A percentile compares a stretch with the other conserved stretches of the same genome.
These are phyloP conservation scores for Hyaloscypha variabilis DNA, from an alignment of 495 filamentous ascomycete species.

Conservation along the genomic window DNA sequence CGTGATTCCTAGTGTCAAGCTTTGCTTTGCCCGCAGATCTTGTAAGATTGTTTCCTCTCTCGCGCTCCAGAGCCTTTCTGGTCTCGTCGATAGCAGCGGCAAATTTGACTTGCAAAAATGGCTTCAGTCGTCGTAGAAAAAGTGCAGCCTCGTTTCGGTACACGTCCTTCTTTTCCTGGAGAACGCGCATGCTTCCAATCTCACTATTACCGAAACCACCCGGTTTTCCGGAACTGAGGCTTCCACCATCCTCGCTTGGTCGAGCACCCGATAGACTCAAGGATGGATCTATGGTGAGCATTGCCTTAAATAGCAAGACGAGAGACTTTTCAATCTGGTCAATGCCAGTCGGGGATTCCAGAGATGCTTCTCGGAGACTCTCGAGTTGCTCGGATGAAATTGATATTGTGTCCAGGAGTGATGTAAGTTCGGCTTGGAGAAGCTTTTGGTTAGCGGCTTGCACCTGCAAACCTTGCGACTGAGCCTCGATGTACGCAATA, in stretches of 20 bases:
- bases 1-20: conserved; percentile 55
- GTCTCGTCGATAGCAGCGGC: conserved; percentile 71
- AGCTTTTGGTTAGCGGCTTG: conserved; percentile 97
- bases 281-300: conserved; percentile 87
- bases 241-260: conserved; percentile 39
- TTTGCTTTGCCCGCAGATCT: conserved; percentile 50
- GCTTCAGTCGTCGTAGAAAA: conserved; percentile 77
- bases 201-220: conserved; percentile 71
- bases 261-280: conserved; percentile 31
- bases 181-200: conserved; percentile 87
- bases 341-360: conserved; percentile 70
- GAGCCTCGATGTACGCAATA: conserved; percentile 94
- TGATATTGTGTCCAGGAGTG: conserved; percentile 81
- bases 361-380: conserved; percentile 70
- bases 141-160: conserved; percentile 70
- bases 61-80: conserved; percentile 53
- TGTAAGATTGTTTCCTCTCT: conserved; percentile 32
- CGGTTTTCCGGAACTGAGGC: conserved; percentile 48
- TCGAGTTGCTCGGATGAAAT: conserved; percentile 76
- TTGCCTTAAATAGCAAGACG: conserved; percentile 87
- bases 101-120: conserved; percentile 81
- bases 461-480: conserved; percentile 94
- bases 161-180: conserved; percentile 89
- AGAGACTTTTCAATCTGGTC: conserved; percentile 75
- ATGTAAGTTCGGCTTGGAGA: conserved; percentile 82